A percentile compares a stretch with the other conserved stretches of the same genome.
phyloP scores from a whole-genome alignment of 805 yeast species.

The Hanseniaspora lindneri region DNA sequence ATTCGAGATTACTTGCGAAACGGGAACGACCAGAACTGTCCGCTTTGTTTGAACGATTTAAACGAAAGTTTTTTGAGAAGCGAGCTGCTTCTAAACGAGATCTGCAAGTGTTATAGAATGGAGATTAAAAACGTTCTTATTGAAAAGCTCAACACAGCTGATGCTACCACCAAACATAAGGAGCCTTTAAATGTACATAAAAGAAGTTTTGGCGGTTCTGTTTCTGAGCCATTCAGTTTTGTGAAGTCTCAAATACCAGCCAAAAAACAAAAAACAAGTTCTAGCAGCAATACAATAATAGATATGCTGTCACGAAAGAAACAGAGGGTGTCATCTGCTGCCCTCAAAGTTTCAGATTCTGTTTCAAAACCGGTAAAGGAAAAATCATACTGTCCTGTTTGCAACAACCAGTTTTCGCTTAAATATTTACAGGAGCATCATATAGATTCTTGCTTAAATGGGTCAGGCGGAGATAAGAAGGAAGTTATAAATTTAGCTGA shows the following conservation, averaged over 20 bases:
- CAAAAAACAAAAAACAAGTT: slow-evolving; percentile 9
- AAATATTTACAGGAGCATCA: slow-evolving; percentile 47
- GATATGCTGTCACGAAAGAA: slow-evolving; percentile 16
- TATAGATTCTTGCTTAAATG: slow-evolving; percentile 45
- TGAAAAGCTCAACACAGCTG: slow-evolving; percentile 23
- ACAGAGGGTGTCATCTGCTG: neutral
- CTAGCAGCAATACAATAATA: slow-evolving; percentile 16
- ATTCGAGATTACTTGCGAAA: slow-evolving; percentile 56
- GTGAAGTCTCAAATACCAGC: slow-evolving; percentile 12
- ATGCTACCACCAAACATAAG: neutral
- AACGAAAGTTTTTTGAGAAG: slow-evolving; percentile 59
- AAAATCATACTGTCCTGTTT: slow-evolving; percentile 47
- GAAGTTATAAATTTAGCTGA: too few relatives aligned
- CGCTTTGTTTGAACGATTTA: slow-evolving; percentile 60
- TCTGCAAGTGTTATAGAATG: slow-evolving; percentile 40
- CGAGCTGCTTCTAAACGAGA: slow-evolving; percentile 60
- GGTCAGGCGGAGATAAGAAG: neutral
- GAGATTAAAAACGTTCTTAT: slow-evolving; percentile 34
- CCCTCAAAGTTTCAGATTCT: slow-evolving; percentile 12
- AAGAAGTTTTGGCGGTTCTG: neutral
- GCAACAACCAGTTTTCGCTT: slow-evolving; percentile 44
- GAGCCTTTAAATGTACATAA: neutral
- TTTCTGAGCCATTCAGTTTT: slow-evolving; percentile 12
- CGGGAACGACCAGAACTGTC: slow-evolving; percentile 46
- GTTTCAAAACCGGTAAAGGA: too few relatives aligned